phyloP scores from a whole-genome alignment of 352 stramenopile genomes.

The Pythium myriotylum region DNA sequence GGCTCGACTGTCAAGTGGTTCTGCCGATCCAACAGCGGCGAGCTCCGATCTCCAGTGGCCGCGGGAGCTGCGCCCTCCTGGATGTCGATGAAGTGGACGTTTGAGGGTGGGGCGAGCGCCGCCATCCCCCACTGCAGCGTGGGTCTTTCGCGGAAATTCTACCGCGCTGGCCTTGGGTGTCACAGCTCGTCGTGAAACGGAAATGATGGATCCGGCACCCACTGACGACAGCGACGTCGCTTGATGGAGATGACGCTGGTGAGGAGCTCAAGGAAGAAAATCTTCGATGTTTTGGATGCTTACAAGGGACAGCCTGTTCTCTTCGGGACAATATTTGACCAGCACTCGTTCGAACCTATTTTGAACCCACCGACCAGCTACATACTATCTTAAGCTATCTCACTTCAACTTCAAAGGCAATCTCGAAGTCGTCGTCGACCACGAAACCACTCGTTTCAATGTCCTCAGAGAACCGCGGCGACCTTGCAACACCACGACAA shows the following conservation, averaged over 20 bases:
- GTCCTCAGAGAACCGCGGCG: neutral
- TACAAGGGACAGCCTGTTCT: neutral
- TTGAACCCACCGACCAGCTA: neutral
- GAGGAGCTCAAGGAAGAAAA: too few species aligned
- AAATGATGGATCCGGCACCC: too few species aligned
- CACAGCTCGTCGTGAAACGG: too few species aligned
- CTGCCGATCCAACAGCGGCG: constrained; percentile 2
- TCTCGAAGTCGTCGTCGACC: neutral
- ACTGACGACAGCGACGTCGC: too few species aligned
- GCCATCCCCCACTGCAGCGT: too few species aligned
- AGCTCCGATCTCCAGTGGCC: neutral
- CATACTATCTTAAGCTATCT: neutral
- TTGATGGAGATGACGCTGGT: too few species aligned
- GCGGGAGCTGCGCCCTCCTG: too few species aligned
- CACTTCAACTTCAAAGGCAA: neutral
- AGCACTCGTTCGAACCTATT: neutral
- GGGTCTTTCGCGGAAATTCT: too few species aligned
- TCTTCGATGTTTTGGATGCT: too few species aligned
- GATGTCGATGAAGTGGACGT: too few species aligned
- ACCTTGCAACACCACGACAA: neutral
- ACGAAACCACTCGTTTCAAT: neutral
- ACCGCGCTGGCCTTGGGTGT: too few species aligned
- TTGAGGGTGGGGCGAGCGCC: too few species aligned
- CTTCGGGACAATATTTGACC: constrained; percentile 1
- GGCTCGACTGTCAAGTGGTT: neutral